Conservation (phyloP, 2,329 filamentous ascomycete genomes). For the Neonectria hederae region DNA sequence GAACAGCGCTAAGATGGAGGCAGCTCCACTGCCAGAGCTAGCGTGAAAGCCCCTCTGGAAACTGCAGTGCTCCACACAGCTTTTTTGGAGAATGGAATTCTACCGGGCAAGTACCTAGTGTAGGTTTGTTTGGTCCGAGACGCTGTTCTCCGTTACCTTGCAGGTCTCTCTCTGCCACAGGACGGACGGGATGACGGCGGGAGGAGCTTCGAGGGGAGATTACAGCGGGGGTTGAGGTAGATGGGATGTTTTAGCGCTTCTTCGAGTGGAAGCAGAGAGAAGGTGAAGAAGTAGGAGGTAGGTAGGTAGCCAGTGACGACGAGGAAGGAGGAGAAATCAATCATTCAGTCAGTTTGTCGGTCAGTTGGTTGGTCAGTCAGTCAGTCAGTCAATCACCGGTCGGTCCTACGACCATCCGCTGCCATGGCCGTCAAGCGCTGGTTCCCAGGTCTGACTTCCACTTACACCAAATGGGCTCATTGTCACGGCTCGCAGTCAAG, state of each 20-base stretch:
- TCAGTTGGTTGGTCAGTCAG: neutral
- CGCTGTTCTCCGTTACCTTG: neutral
- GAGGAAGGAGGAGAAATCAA: neutral
- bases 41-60: neutral
- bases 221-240: neutral
- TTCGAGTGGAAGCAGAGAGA: neutral
- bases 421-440: neutral
- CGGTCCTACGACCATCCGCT: neutral
- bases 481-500: neutral
- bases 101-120: neutral
- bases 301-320: neutral
- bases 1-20: constrained; percentile 12
- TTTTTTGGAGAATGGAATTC: neutral
- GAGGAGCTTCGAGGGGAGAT: constrained; percentile 1
- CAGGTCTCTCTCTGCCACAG: neutral
- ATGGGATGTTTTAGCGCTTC: constrained; percentile 2
- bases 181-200: constrained; percentile 5
- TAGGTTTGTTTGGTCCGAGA: neutral
- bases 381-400: constrained; percentile 1
- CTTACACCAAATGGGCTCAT: constrained; percentile 31
- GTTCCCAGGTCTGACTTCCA: constrained; percentile 9
- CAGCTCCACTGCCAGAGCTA: constrained; percentile 9
- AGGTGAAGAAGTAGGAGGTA: neutral
- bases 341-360: neutral
- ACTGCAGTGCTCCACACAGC: no score